These are phyloP conservation scores for Xylaria palmicola DNA, from an alignment of 495 filamentous ascomycete genomes.

Conservation along the genomic window DNA sequence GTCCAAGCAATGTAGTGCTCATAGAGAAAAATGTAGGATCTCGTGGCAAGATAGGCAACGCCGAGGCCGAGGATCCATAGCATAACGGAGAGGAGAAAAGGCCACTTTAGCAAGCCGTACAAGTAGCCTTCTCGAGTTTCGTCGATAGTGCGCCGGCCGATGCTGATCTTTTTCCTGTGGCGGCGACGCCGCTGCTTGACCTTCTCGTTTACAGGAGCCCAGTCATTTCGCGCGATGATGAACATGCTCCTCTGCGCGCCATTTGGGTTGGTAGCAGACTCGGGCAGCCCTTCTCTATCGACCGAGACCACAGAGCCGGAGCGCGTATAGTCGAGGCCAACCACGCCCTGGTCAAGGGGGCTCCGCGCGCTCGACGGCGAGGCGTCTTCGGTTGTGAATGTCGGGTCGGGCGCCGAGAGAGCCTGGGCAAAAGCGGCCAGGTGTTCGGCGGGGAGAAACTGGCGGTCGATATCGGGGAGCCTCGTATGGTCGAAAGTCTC, in stretches of 20 bases:
- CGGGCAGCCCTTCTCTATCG: slow-evolving; percentile 17
- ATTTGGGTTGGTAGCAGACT: slow-evolving; percentile 20
- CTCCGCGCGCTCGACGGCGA: slow-evolving; percentile 25
- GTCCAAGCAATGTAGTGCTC: slow-evolving; percentile 76
- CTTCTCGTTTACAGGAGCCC: slow-evolving; percentile 73
- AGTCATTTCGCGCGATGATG: slow-evolving; percentile 79
- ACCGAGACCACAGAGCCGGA: slow-evolving; percentile 22
- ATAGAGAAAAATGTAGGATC: slow-evolving; percentile 85
- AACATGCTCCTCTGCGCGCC: slow-evolving; percentile 41
- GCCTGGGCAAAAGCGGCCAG: slow-evolving; percentile 59
- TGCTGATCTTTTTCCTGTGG: slow-evolving; percentile 28
- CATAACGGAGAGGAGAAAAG: slow-evolving; percentile 73
- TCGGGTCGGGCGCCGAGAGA: slow-evolving; percentile 53
- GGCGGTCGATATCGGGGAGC: slow-evolving; percentile 63
- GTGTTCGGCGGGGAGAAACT: slow-evolving; percentile 61
- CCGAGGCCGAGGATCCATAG: slow-evolving; percentile 73
- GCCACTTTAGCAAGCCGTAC: slow-evolving; percentile 88
- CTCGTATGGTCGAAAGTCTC: slow-evolving; percentile 45
- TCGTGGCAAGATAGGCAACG: slow-evolving; percentile 73
- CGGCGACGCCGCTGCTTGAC: slow-evolving; percentile 44
- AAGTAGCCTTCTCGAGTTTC: slow-evolving; percentile 93
- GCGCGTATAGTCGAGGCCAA: slow-evolving; percentile 20
- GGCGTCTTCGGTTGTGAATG: slow-evolving; percentile 41
- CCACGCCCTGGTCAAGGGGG: slow-evolving; percentile 26
- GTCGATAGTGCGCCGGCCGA: slow-evolving; percentile 64